These are phyloP conservation scores for Ambrosiella xylebori DNA, from an alignment of 2,329 filamentous ascomycete species.

Conservation along the genomic window DNA sequence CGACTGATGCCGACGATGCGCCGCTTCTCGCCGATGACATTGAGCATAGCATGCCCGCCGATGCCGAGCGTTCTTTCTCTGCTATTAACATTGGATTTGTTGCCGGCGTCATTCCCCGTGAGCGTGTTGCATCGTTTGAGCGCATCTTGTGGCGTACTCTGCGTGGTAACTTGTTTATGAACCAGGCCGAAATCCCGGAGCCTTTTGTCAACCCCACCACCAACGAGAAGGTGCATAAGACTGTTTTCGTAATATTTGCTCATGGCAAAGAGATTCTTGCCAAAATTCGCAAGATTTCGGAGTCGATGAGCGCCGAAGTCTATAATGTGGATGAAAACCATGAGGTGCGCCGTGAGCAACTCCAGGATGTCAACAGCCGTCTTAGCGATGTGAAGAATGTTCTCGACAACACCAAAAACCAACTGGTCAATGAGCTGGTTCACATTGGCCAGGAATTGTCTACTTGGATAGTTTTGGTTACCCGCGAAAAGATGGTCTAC, in stretches of 20 bases:
- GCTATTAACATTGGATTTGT: slow-evolving; percentile 99
- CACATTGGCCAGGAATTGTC: slow-evolving; percentile 86
- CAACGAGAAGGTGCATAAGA: slow-evolving; percentile 89
- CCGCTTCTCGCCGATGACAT: slow-evolving; percentile 72
- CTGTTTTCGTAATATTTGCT: slow-evolving; percentile 97
- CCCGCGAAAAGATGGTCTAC: slow-evolving; percentile 97
- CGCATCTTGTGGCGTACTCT: slow-evolving; percentile 94
- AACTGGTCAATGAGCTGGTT: slow-evolving; percentile 77
- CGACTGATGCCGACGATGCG: slow-evolving; percentile 78
- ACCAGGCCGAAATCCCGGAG: slow-evolving; percentile 95
- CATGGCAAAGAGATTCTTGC: slow-evolving; percentile 96
- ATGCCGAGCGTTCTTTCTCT: slow-evolving; percentile 73
- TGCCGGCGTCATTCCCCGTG: slow-evolving; percentile 82
- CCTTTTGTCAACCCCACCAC: slow-evolving; percentile 78
- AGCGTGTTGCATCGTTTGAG: slow-evolving; percentile 88
- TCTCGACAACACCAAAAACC: slow-evolving; percentile 84
- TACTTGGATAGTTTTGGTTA: slow-evolving; percentile 93
- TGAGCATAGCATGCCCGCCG: slow-evolving; percentile 53
- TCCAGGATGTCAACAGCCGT: slow-evolving; percentile 91
- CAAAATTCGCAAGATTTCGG: slow-evolving; percentile 98
- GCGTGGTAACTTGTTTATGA: slow-evolving; percentile 98
- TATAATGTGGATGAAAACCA: slow-evolving; percentile 97
- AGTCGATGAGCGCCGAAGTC: slow-evolving; percentile 86
- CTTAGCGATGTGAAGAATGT: slow-evolving; percentile 84
- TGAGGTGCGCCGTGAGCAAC: slow-evolving; percentile 85